These are phyloP conservation scores for Trametes elegans DNA, from an alignment of 768 basidiomycete genomes.

Conservation along the genomic window DNA sequence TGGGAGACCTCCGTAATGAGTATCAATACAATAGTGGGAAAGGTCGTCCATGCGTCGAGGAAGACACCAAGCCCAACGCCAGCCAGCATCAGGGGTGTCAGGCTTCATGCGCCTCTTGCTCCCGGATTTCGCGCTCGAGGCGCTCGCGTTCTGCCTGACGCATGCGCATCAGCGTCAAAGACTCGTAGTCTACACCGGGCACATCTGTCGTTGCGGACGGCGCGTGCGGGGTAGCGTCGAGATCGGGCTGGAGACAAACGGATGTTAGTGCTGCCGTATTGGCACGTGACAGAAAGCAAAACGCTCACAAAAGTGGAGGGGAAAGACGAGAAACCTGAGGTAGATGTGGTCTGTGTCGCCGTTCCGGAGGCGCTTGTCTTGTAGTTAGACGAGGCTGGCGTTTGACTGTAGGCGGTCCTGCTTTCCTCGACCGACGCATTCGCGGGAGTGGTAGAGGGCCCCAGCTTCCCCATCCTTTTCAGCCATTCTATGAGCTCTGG, in stretches of 20 bases:
- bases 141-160: conserved; percentile 78
- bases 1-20: too few species aligned
- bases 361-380: background rate
- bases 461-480: conserved; percentile 41
- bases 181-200: conserved; percentile 69
- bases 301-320: conserved; percentile 52
- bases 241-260: conserved; percentile 20
- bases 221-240: conserved; percentile 4
- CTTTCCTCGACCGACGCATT: background rate
- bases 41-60: background rate
- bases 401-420: background rate
- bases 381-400: background rate
- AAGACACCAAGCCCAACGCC: too few species aligned
- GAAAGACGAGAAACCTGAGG: conserved; percentile 59
- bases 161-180: conserved; percentile 74
- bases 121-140: conserved; percentile 73
- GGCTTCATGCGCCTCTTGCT: conserved; percentile 50
- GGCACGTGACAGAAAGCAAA: background rate
- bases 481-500: conserved; percentile 73
- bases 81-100: background rate
- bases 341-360: conserved; percentile 20
- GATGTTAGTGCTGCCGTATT: background rate
- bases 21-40: background rate
- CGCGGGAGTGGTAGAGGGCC: background rate
- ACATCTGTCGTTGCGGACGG: conserved; percentile 22